Percentiles rank a stretch among this genome's conserved stretches.
phyloP scores from a whole-genome alignment of 2,329 filamentous ascomycete species.

The Ambrosiella cleistominuta region DNA sequence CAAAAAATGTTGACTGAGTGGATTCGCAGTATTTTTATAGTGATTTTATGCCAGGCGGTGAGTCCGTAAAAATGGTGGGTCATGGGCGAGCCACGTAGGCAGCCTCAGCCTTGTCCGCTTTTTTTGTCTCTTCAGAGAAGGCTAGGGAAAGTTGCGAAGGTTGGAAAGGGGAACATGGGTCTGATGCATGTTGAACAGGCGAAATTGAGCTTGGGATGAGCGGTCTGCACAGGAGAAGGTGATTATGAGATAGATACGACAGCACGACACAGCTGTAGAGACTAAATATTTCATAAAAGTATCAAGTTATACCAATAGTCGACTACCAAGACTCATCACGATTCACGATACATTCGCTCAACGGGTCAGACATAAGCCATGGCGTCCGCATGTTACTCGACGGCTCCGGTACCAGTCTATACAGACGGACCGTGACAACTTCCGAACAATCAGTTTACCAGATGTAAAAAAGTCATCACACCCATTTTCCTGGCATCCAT shows the following conservation, averaged over 20 bases:
- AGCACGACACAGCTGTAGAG: too few species aligned
- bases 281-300: too few species aligned
- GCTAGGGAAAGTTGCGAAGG: not conserved
- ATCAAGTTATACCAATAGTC: too few species aligned
- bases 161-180: not conserved
- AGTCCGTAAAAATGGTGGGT: not conserved
- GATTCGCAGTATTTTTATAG: conserved; percentile 21
- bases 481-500: not conserved
- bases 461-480: conserved; percentile 12
- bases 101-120: not conserved
- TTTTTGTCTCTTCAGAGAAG: not conserved
- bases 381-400: conserved; percentile 11
- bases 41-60: conserved; percentile 8
- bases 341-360: too few species aligned
- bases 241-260: too few species aligned
- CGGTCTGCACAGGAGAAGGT: too few species aligned
- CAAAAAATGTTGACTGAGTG: conserved; percentile 16
- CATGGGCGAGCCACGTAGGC: not conserved
- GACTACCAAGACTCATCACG: too few species aligned
- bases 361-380: not conserved
- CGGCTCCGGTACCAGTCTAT: not conserved
- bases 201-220: too few species aligned
- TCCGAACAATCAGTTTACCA: conserved; percentile 13
- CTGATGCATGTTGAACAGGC: not conserved
- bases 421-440: conserved; percentile 1